A percentile compares a stretch with the other conserved stretches of the same genome.
Evolutionary conservation across 148 eudicot genomes (phyloP).

Genomic region (Cornus kousa): DNA sequence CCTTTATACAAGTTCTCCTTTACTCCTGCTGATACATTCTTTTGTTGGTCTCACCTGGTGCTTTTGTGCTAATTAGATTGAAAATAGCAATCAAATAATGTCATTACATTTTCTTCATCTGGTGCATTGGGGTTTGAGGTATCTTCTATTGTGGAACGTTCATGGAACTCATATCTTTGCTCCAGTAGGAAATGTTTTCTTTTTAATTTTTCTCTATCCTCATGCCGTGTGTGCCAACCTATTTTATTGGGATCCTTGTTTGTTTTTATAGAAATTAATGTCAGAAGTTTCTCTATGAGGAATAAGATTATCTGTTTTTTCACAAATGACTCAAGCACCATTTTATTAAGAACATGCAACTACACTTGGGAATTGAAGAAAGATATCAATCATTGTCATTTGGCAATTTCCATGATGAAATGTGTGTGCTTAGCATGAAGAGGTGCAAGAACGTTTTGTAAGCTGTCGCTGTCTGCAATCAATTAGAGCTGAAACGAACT

Average conservation of each 20-base stretch:
- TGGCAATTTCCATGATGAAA: neutral
- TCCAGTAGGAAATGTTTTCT: neutral
- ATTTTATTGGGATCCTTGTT: neutral
- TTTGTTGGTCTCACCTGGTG: neutral
- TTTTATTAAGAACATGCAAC: neutral
- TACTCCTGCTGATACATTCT: neutral
- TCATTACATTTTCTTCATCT: too few relatives aligned
- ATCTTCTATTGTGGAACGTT: too few relatives aligned
- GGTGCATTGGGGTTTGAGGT: too few relatives aligned
- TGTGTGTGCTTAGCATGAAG: neutral
- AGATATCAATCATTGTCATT: neutral
- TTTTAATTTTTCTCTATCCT: neutral
- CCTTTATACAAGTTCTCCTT: too few relatives aligned
- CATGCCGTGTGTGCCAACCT: neutral
- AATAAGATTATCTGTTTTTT: too few relatives aligned
- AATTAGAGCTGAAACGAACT: too few relatives aligned
- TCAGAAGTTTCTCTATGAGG: neutral
- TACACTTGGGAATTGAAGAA: neutral
- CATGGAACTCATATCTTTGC: neutral
- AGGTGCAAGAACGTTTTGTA: neutral
- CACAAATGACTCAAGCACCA: neutral
- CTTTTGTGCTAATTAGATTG: neutral
- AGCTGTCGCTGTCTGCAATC: too few relatives aligned
- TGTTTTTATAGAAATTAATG: neutral
- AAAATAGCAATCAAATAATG: neutral